Evolutionary conservation across 2,329 filamentous ascomycete species (phyloP).

Genomic region (Colletotrichum truncatum): DNA sequence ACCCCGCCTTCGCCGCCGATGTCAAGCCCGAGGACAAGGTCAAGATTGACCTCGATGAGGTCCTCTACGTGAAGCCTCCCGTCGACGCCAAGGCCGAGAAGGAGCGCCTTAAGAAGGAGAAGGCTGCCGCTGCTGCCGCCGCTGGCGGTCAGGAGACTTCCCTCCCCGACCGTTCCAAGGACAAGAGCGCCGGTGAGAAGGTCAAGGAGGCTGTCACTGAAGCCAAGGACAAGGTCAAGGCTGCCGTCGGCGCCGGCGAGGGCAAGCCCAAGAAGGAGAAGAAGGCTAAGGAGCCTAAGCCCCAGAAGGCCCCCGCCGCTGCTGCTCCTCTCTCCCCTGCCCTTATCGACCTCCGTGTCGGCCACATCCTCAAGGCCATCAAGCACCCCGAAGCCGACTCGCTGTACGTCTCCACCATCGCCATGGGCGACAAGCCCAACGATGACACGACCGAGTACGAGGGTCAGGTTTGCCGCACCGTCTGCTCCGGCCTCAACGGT

Average conservation of each 20-base stretch:
- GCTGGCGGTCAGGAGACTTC: conserved; percentile 53
- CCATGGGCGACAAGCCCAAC: conserved; percentile 87
- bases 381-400: conserved; percentile 97
- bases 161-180: conserved; percentile 70
- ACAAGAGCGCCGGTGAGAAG: conserved; percentile 61
- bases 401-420: conserved; percentile 94
- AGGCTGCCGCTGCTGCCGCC: conserved; percentile 73
- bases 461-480: conserved; percentile 90
- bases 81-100: conserved; percentile 95
- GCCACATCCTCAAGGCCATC: conserved; percentile 95
- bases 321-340: conserved; percentile 82
- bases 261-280: conserved; percentile 80
- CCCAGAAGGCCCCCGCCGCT: conserved; percentile 71
- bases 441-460: conserved; percentile 93
- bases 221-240: conserved; percentile 59
- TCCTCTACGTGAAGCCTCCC: conserved; percentile 88
- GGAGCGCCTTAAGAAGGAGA: conserved; percentile 96
- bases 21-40: conserved; percentile 80
- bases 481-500: conserved; percentile 96
- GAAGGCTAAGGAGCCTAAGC: conserved; percentile 87
- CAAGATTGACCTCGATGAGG: conserved; percentile 78
- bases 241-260: conserved; percentile 45
- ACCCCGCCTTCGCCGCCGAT: conserved; percentile 75
- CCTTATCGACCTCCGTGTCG: conserved; percentile 94
- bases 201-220: conserved; percentile 54